phyloP scores from a whole-genome alignment of 2,329 filamentous ascomycete genomes.

The Alternaria ethzedia region DNA sequence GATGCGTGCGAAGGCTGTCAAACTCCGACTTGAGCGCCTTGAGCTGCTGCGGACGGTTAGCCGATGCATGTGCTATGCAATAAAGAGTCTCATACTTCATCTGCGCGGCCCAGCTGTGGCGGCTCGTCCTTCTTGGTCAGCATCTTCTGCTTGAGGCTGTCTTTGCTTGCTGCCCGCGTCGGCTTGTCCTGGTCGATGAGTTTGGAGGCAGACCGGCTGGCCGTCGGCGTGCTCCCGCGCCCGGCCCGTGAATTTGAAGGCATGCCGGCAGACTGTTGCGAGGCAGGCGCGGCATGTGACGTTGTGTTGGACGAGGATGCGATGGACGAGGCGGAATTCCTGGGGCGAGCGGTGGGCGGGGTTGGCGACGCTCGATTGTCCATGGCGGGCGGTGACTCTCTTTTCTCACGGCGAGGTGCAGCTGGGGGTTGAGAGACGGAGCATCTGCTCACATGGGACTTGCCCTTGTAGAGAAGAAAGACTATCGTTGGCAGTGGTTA shows the following conservation, averaged over 20 bases:
- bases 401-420: slow-evolving; percentile 19
- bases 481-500: slow-evolving; percentile 16
- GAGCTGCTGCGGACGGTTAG: slow-evolving; percentile 47
- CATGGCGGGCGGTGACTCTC: slow-evolving; percentile 32
- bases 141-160: slow-evolving; percentile 50
- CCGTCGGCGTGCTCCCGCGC: slow-evolving; percentile 36
- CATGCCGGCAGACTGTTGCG: slow-evolving; percentile 28
- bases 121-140: slow-evolving; percentile 42
- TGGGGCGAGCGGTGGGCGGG: slow-evolving; percentile 40
- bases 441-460: slow-evolving; percentile 29
- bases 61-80: neutral
- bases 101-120: slow-evolving; percentile 41
- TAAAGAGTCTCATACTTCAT: slow-evolving; percentile 36
- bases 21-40: slow-evolving; percentile 59
- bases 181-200: slow-evolving; percentile 38
- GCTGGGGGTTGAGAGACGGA: slow-evolving; percentile 14
- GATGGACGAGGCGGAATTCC: slow-evolving; percentile 38
- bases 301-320: slow-evolving; percentile 35
- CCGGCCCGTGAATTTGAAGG: slow-evolving; percentile 31
- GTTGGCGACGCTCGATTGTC: slow-evolving; percentile 39
- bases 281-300: slow-evolving; percentile 27
- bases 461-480: slow-evolving; percentile 19
- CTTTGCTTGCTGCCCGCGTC: slow-evolving; percentile 43
- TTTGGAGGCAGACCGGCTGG: slow-evolving; percentile 38
- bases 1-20: slow-evolving; percentile 64